Conservation (phyloP, 805 yeast species). For the Pichia occidentalis region DNA sequence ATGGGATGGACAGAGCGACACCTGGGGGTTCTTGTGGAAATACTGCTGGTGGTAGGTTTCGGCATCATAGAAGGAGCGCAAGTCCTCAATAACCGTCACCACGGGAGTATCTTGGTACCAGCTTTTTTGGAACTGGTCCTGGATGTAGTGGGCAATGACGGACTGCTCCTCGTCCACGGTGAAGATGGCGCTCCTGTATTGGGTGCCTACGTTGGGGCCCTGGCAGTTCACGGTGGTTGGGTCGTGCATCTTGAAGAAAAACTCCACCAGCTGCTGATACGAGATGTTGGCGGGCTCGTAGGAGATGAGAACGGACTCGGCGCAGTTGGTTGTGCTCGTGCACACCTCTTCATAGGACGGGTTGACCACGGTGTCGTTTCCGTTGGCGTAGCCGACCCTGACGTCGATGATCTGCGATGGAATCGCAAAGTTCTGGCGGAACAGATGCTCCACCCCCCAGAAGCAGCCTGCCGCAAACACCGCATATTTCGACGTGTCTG, state of each 20-base stretch:
- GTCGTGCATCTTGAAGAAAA: constrained; percentile 89
- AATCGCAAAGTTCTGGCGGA: constrained; percentile 50
- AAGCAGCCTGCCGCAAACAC: constrained; percentile 66
- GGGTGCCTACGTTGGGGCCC: constrained; percentile 86
- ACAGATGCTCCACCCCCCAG: constrained; percentile 88
- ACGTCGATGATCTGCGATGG: constrained; percentile 61
- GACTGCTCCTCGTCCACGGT: constrained; percentile 49
- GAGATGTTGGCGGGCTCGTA: constrained; percentile 65
- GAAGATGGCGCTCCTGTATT: constrained; percentile 81
- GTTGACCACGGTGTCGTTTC: constrained; percentile 32
- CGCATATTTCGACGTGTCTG: constrained; percentile 42
- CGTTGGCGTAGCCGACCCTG: constrained; percentile 90
- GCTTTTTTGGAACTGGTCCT: constrained; percentile 53
- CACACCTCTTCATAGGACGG: constrained; percentile 74
- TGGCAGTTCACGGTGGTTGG: constrained; percentile 81
- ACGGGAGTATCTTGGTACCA: constrained; percentile 72
- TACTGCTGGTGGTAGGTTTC: constrained; percentile 91
- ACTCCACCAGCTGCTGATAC: constrained; percentile 60
- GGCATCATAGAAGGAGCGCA: constrained; percentile 79
- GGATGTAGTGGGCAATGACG: constrained; percentile 32
- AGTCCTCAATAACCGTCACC: constrained; percentile 63
- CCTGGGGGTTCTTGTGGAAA: constrained; percentile 70
- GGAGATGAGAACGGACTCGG: constrained; percentile 79
- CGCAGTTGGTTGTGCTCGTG: constrained; percentile 65
- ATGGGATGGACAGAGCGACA: constrained; percentile 89